Evolutionary conservation across 129 eudicot species (phyloP), one percentile per base, ranked within the genome.

Genomic region (Lactuca saligna): DNA sequence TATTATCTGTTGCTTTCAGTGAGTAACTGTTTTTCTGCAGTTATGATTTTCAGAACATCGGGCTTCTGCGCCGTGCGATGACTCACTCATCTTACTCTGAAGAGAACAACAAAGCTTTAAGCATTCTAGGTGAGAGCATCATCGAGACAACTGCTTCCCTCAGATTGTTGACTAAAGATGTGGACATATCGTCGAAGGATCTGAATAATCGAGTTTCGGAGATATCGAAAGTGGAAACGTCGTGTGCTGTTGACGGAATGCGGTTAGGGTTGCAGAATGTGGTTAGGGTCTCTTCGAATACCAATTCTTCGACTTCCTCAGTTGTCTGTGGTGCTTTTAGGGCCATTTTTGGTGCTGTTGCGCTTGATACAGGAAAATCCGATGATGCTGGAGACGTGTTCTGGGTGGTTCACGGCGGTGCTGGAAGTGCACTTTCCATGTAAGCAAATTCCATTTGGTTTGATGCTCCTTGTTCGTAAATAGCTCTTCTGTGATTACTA

Each of bases 321-420:
- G 84, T 92, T 61, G 87, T 86, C 1, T 92, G 98, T 74, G 96
- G 87, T 69, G 87, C 95, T 7, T 92, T 82, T 61, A 86, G 98
- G 75, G 87, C 98, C 0, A 63, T 92, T 15, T 84, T 92, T 73
- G 96, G 86, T 33, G 98, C 96, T 0, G 56, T 92, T 66, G 96
- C 95, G 4, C 65, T 88, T 32, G 98, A 92, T 73, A 56, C 81
- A 3, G 79, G 82, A 62, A 86, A 82, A 44, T 69, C 84, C 0
- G 96, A 92, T 70, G 91, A 69, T 63, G 98, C 95, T 39, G 87
- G 81, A 3, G 34, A 33, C 37, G 82, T 88, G 61, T 86, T 84
- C 61, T 62, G 74, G 88, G 58, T 15, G 25, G 70, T 86, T 78
- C 91, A 82, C 54, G 32, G 50, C 13, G 65, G 74, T 25, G 39